Percentiles rank a stretch among this genome's conserved stretches.
These are phyloP conservation scores for Arthrinium phaeospermum DNA, from an alignment of 2,329 filamentous ascomycete genomes.

Conservation along the genomic window DNA sequence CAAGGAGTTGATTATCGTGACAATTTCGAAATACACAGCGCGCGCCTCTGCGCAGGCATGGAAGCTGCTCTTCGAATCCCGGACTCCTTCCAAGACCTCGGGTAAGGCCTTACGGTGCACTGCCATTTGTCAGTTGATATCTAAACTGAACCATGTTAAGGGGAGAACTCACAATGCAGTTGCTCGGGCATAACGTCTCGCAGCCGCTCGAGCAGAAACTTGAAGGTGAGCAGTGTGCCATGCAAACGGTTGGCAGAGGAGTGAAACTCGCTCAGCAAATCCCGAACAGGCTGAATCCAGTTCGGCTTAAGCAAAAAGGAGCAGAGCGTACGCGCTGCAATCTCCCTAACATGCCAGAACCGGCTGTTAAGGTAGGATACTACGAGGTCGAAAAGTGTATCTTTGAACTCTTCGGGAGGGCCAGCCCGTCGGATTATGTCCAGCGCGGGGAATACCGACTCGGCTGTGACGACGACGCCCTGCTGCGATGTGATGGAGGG, in stretches of 20 bases:
- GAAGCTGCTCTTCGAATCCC: conserved; percentile 27
- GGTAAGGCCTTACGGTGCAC: conserved; percentile 43
- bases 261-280: conserved; percentile 41
- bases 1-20: conserved; percentile 32
- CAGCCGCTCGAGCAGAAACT: conserved; percentile 62
- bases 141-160: no score
- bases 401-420: conserved; percentile 62
- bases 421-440: conserved; percentile 78
- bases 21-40: conserved; percentile 41
- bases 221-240: conserved; percentile 61
- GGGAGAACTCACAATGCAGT: conserved; percentile 46
- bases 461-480: conserved; percentile 54
- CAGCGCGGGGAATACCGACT: conserved; percentile 82
- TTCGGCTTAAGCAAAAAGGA: conserved; percentile 61
- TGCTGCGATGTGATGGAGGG: conserved; percentile 40
- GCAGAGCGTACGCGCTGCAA: conserved; percentile 75
- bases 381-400: conserved; percentile 63
- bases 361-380: conserved; percentile 68
- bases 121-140: not conserved
- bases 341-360: conserved; percentile 83
- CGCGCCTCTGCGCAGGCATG: conserved; percentile 34
- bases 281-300: conserved; percentile 51
- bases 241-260: conserved; percentile 60
- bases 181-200: conserved; percentile 51
- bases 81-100: conserved; percentile 30